Evolutionary conservation across 202 grass and related monocot genomes (phyloP), one percentile per base, ranked within the genome.

Genomic region (Eragrostis tef): DNA sequence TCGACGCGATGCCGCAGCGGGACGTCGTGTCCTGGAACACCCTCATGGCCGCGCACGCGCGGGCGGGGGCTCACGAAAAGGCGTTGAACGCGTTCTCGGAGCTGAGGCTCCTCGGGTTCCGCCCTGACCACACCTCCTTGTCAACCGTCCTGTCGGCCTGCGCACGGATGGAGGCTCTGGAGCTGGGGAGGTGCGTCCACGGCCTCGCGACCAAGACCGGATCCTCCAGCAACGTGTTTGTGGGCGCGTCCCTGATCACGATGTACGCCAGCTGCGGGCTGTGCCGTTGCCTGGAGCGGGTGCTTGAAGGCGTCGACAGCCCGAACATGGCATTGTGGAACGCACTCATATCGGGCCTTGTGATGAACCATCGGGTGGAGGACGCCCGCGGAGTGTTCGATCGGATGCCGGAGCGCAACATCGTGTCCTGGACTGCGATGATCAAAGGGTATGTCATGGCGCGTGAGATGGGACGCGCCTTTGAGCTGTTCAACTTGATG

Each of bases 391-490:
- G 24, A 75, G 79, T 81, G 14, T 93, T 93, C 0, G 49, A 88
- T 16, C 54, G 12, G 6, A 93, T 93, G 85, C 65, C 70, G 0
- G 67, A 5, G 26, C 81, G 58, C 12, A 93, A 93, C 47, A 82
- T 93, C 7, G 85, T 93, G 24, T 83, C 88, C 48, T 93, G 91
- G 88, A 93, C 88, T 4, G 88, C 85, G 27, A 88, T 90, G 91
- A 60, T 93, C n/a, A 74, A 88, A 70, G 91, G 88, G 15, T 64
- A 81, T 26, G 24, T 90, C 43, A 69, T 1, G 65, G 74, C 29
- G 27, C 34, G 67, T 3, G 24, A 93, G 44, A 14, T 93, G 34
- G 76, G 39, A 0, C 9, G 21, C 36, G 88, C 91, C 0, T 39
- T 81, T 21, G 74, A 86, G 75, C 64, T 93, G 25, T 93, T 93